These are phyloP conservation scores for Chaetomium olivaceum DNA, from an alignment of 2,329 filamentous ascomycete species.

Conservation along the genomic window DNA sequence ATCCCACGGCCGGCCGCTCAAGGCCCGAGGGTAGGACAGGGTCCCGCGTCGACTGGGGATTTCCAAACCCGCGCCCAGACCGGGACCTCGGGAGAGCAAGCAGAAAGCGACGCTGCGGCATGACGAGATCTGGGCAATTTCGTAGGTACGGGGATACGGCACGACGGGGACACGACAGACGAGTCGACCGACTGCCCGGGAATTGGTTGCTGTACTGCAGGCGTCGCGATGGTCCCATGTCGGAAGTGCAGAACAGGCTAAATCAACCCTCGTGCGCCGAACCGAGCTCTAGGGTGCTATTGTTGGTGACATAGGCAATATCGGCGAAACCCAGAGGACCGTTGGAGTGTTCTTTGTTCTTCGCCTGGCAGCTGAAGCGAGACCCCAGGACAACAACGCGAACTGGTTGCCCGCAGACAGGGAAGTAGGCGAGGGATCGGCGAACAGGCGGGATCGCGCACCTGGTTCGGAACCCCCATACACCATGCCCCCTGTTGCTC, in stretches of 20 bases:
- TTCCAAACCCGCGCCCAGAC: conserved; percentile 23
- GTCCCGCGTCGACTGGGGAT: neutral
- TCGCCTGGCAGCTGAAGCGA: conserved; percentile 8
- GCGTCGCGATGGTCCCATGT: conserved; percentile 23
- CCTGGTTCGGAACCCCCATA: neutral
- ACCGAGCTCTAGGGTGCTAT: conserved; percentile 21
- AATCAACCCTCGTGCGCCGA: conserved; percentile 18
- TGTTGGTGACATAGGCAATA: conserved; percentile 23
- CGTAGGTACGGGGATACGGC: conserved; percentile 3
- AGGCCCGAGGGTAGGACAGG: conserved; percentile 9
- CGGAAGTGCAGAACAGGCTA: conserved; percentile 27
- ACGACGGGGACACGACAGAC: conserved; percentile 23
- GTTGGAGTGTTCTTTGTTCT: neutral
- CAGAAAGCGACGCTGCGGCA: conserved; percentile 14
- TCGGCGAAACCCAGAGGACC: neutral
- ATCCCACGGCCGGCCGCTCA: conserved; percentile 11
- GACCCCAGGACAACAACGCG: neutral
- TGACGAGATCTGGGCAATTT: conserved; percentile 7
- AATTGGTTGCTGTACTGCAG: conserved; percentile 15
- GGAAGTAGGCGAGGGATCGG: conserved; percentile 10
- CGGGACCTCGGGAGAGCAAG: conserved; percentile 29
- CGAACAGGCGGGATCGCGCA: neutral
- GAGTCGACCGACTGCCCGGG: conserved; percentile 26
- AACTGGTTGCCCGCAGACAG: neutral
- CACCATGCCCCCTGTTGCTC: neutral